Evolutionary conservation across 1,284 basidiomycete species (phyloP).

Genomic region (Phaffia rhodozyma): DNA sequence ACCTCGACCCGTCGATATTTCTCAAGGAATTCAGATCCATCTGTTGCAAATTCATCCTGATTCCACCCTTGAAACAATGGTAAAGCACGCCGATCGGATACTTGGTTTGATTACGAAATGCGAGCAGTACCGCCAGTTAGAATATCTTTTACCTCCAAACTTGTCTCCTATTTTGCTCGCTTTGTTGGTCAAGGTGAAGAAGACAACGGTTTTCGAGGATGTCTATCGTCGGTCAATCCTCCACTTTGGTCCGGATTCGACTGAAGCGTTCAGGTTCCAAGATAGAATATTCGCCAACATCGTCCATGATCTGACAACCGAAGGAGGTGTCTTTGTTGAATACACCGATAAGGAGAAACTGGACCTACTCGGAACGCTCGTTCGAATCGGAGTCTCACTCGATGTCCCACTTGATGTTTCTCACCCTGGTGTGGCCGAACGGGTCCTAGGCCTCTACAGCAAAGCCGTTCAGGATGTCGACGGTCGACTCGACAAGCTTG

Average conservation of each 20-base stretch:
- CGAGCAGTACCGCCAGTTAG: no score
- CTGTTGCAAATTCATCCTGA: no score
- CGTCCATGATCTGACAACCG: constrained; percentile 9
- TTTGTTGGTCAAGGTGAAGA: constrained; percentile 40
- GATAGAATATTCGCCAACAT: no score
- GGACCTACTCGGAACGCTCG: constrained; percentile 38
- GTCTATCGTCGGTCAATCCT: no score
- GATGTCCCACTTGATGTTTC: constrained; percentile 25
- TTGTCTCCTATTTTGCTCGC: no score
- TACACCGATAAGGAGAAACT: constrained; percentile 40
- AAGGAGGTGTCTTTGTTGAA: not conserved
- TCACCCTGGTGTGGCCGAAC: not conserved
- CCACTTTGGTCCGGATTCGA: constrained; percentile 14
- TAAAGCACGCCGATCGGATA: no score
- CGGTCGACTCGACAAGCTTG: not conserved
- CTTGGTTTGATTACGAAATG: no score
- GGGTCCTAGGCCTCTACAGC: constrained; percentile 6
- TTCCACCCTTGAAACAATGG: no score
- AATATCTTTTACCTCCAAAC: no score
- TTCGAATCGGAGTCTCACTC: constrained; percentile 32
- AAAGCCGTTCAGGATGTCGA: constrained; percentile 8
- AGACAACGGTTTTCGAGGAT: constrained; percentile 26
- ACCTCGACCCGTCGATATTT: no score
- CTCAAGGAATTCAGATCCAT: no score
- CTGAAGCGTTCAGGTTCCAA: no score